phyloP scores from a whole-genome alignment of 208 protist genomes.

The Tritrichomonas musculus region DNA sequence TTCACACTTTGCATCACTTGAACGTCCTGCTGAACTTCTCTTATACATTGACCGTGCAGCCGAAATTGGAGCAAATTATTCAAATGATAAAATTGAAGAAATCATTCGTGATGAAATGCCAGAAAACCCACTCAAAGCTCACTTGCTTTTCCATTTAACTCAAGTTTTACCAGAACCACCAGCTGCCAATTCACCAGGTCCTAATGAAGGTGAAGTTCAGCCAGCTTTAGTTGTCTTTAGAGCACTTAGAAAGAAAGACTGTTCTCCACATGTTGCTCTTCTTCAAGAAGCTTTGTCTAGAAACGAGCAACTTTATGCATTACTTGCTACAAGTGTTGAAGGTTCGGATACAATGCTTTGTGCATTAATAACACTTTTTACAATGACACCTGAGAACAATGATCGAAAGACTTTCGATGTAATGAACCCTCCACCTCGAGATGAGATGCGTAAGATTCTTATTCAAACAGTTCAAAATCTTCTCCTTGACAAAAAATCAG shows the following conservation, averaged over 20 bases:
- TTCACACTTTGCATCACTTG: neutral
- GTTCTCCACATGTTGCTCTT: neutral
- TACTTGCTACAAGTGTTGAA: neutral
- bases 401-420: neutral
- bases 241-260: neutral
- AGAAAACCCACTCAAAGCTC: slow-evolving; percentile 4
- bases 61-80: neutral
- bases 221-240: neutral
- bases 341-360: neutral
- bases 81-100: neutral
- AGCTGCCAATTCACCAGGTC: neutral
- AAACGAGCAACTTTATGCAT: neutral
- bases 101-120: neutral
- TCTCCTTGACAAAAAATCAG: neutral
- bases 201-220: neutral
- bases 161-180: neutral
- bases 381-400: too few species aligned
- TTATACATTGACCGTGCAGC: neutral
- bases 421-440: neutral
- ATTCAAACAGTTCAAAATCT: neutral
- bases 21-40: neutral
- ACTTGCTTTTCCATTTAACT: neutral
- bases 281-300: neutral
- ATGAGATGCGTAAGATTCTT: neutral
- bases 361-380: neutral